A percentile compares a stretch with the other conserved stretches of the same genome.
phyloP scores from a whole-genome alignment of 2,329 filamentous ascomycete species.

The Pestalotiopsis sp. region DNA sequence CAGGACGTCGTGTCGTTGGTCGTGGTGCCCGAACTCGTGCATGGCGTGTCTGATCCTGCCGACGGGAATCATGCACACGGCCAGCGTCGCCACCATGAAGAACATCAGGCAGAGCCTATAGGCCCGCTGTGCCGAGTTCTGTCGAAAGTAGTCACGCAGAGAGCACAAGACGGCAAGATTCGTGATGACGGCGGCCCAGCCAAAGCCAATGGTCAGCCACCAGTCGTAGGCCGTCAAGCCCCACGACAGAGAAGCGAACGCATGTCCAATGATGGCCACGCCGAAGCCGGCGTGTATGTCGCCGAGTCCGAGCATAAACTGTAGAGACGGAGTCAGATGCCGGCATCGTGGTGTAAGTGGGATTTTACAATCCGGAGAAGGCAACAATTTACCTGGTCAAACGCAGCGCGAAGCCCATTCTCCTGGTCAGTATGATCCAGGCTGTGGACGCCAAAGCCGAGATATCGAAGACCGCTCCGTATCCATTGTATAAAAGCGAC shows the following conservation, averaged over 20 bases:
- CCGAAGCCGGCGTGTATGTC: constrained; percentile 25
- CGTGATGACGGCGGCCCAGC: constrained; percentile 25
- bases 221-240: constrained; percentile 25
- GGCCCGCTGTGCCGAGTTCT: constrained; percentile 19
- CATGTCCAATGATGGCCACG: constrained; percentile 23
- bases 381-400: constrained; percentile 19
- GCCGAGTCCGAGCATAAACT: constrained; percentile 22
- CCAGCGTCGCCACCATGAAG: constrained; percentile 19
- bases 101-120: constrained; percentile 21
- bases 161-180: constrained; percentile 23
- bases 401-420: constrained; percentile 11
- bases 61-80: constrained; percentile 25
- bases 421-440: background rate
- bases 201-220: constrained; percentile 25
- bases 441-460: background rate
- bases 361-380: background rate
- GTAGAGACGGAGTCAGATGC: constrained; percentile 9
- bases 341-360: background rate
- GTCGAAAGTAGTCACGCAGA: constrained; percentile 20
- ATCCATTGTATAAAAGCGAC: constrained; percentile 10
- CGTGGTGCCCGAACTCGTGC: constrained; percentile 15
- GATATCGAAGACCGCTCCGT: constrained; percentile 2
- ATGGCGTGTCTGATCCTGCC: constrained; percentile 20
- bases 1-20: constrained; percentile 15
- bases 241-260: constrained; percentile 18